These are phyloP conservation scores for Phylloporus sp. DNA, from an alignment of 768 basidiomycete species.

Conservation along the genomic window DNA sequence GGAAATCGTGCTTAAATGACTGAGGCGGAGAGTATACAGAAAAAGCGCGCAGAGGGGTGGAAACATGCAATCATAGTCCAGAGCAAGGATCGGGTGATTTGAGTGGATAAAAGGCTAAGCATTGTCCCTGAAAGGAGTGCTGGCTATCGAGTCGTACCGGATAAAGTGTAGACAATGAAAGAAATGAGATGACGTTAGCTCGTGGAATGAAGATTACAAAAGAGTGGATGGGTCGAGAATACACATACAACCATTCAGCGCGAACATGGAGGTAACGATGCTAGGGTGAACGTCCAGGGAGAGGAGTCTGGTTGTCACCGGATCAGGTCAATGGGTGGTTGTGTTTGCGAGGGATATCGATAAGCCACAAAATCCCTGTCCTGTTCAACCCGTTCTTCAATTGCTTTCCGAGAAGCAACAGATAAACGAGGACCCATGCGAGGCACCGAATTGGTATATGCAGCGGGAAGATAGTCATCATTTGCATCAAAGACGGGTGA, in stretches of 20 bases:
- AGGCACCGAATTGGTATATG: slow-evolving; percentile 47
- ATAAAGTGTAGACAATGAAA: slow-evolving; percentile 13
- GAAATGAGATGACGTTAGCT: slow-evolving; percentile 20
- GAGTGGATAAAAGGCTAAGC: slow-evolving; percentile 13
- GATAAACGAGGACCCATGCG: slow-evolving; percentile 54
- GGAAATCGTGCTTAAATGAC: slow-evolving; percentile 12
- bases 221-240: slow-evolving; percentile 3
- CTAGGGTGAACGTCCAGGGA: slow-evolving; percentile 2
- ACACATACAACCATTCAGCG: slow-evolving; percentile 5
- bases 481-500: slow-evolving; percentile 42
- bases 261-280: slow-evolving; percentile 5
- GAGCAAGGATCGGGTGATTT: slow-evolving; percentile 18
- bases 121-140: slow-evolving; percentile 26
- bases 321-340: slow-evolving; percentile 54
- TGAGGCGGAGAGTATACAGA: slow-evolving; percentile 11
- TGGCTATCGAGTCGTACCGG: slow-evolving; percentile 13
- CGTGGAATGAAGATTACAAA: slow-evolving; percentile 19
- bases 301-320: slow-evolving; percentile 30
- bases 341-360: slow-evolving; percentile 77
- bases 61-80: slow-evolving; percentile 27
- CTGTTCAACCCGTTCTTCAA: slow-evolving; percentile 80
- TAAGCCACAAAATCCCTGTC: slow-evolving; percentile 83
- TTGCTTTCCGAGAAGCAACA: slow-evolving; percentile 59
- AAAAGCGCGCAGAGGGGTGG: slow-evolving; percentile 6
- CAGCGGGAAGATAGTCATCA: slow-evolving; percentile 43